Base-by-base conservation (phyloP, 2,329 filamentous ascomycete genomes). In the Neocatenulostroma microsporum region DNA sequence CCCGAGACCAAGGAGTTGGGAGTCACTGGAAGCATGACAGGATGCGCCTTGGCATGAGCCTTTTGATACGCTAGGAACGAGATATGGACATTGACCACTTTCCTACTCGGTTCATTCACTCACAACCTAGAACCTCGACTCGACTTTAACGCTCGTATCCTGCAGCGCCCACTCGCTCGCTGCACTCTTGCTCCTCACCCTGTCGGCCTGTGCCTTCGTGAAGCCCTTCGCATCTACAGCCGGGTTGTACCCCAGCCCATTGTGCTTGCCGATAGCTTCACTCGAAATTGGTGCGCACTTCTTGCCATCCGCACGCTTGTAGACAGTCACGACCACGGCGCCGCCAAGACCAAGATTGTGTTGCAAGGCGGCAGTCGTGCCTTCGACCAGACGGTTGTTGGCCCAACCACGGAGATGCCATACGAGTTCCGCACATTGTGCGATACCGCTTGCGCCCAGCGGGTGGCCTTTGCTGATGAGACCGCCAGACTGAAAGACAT, bases 401-500 rank as follows among this genome's bases (percentile, higher is more conserved):
- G 41, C 34, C 39, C 39, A 53, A 10, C 89, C 89, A 47, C 89
- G 77, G 51, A 96, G 70, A 57, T 96, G 89, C 89, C 89, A 96
- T 19, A 93, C 84, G 10, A 96, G 70, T 67, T 96, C 89, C 4
- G 89, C 85, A 58, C 88, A 95, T 66, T 96, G 89, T 10, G 89
- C 91, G 35, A 96, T 74, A n/a, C 91, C 89, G 0, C 86, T 94
- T 0, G 89, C 89, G 21, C 89, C 89, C 4, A 96, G 78, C 0
- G 91, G 89, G 61, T 96, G 89, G 26, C 89, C 91, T 69, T 96
- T 96, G 46, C 84, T 91, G 55, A 96, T 96, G 39, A 96, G 74
- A 1, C 91, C 91, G 28, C 89, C 91, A 0, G 85, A 94, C n/a
- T 5, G 12, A 8, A 4, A 5, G 27, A 5, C 11, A 30, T 13